Base-by-base conservation (phyloP, 345 rosid species). In the Salix udensis region DNA sequence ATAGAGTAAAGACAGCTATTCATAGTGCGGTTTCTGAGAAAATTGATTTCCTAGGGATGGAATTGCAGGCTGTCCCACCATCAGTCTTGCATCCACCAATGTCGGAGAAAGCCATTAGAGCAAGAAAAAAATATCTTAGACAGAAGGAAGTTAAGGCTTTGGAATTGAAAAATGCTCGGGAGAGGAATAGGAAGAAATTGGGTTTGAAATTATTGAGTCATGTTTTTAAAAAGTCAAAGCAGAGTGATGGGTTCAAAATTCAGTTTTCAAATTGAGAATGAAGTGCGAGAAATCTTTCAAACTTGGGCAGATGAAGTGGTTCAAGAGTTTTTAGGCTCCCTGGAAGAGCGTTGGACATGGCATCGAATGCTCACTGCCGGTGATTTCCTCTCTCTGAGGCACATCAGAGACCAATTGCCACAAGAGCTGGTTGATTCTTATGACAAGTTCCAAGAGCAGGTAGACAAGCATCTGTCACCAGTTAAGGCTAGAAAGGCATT, bases 21-120 rank as follows among this genome's bases (percentile, higher is more conserved):
- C 98, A 93, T 76, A 90, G 96, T 85, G 90, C 97, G 1, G 91
- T 86, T 15, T 87, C 91, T 1, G 98, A 95, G 84, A 93, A 91
- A 85, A 89, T 93, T 58, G 86, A 68, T 15, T 93, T 95, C 79
- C 78, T 93, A 72, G 97, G 91, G 69, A 85, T 93, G 93, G 94
- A 88, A 86, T 81, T 95, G 76, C 98, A 91, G 86, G 98, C 93
- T 58, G 97, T 95, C 60, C 91, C 84, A 1, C 97, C 98, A 81
- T 95, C 96, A 5, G 88, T 95, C 77, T 81, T 95, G 88, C 88
- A 76, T 67, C 97, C 94, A 7, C 96, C 93, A 61, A 76, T 83
- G 88, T 91, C 97, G 6, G 97, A 91, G 76, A 95, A 95, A 68
- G 98, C 92, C 16, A 73, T 93, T 15, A 85, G 97, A 81, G 97